Evolutionary conservation across 2,329 filamentous ascomycete species (phyloP), one percentile per base, ranked within the genome.

Genomic region (Ophiocordyceps camponoti-floridani): DNA sequence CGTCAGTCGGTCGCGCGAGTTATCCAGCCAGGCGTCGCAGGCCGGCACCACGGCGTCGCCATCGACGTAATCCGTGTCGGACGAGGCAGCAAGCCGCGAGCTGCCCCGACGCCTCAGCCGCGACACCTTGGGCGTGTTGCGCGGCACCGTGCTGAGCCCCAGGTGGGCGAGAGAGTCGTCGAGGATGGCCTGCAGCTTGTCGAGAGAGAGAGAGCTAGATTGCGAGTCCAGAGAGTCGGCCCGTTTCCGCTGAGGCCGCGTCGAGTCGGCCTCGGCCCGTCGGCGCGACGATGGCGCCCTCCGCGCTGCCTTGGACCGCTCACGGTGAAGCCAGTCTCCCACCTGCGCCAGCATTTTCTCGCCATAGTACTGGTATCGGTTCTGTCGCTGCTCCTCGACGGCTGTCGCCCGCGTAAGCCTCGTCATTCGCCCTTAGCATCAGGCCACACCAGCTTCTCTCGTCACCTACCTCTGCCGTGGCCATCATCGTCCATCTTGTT

Each of bases 11-110:
- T 79, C 79, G 62, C 89, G 91, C 5, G 84, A 83, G 56, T 95
- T 95, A 62, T 96, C 89, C 18, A 96, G 70, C 41, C 80, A 68
- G 8, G 77, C 86, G 59, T 95, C 86, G 52, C 88, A 93, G 50
- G 75, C 77, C 1, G 89, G 89, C 1, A 94, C 85, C n/a, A 84
- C 62, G 16, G 77, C 70, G 49, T 94, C 86, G n/a, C 77, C 77
- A 49, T 94, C 88, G 14, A 76, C 66, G 52, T 81, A 84, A 47
- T 96, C 89, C 0, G 87, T 93, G 53, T 95, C 89, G 0, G 85
- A 91, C 4, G 83, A 86, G 4, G 69, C 23, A 23, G 23, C 71
- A 1, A 55, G 41, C 49, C 62, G 47, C 42, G 60, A 61, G 6
- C 48, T 49, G 1, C 51, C 48, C 37, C 56, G 53, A 16, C 53